A percentile compares a stretch with the other conserved stretches of the same genome.
Conservation (phyloP, 176 grass and related monocot species). For the Oryza meyeriana region DNA sequence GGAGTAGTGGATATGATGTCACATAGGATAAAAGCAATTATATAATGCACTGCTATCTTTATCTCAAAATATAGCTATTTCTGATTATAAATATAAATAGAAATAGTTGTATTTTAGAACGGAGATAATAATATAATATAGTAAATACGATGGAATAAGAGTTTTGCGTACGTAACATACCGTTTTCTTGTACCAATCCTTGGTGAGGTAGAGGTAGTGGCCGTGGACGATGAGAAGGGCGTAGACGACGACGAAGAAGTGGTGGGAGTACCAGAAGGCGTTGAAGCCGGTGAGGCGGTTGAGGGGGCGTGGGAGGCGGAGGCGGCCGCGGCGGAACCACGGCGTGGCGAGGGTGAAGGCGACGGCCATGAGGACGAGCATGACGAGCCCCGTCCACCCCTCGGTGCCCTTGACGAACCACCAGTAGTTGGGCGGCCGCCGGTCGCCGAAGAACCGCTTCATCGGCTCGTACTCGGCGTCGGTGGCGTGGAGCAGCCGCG, state of each 20-base stretch:
- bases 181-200: slow-evolving; percentile 83
- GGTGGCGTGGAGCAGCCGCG: slow-evolving; percentile 64
- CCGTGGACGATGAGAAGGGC: slow-evolving; percentile 86
- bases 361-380: slow-evolving; percentile 71
- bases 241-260: slow-evolving; percentile 90
- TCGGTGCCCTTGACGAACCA: slow-evolving; percentile 95
- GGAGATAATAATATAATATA: too few relatives aligned
- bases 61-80: too few relatives aligned
- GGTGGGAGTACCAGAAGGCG: slow-evolving; percentile 99
- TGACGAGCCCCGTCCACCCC: slow-evolving; percentile 85
- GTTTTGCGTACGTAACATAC: slow-evolving; percentile 24
- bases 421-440: slow-evolving; percentile 65
- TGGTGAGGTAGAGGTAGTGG: slow-evolving; percentile 61
- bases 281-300: slow-evolving; percentile 85
- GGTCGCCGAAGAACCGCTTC: slow-evolving; percentile 58
- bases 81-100: too few relatives aligned
- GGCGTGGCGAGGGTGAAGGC: slow-evolving; percentile 87
- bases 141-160: background rate
- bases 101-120: too few relatives aligned
- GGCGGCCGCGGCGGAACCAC: slow-evolving; percentile 59
- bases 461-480: slow-evolving; percentile 63
- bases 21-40: too few relatives aligned
- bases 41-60: too few relatives aligned
- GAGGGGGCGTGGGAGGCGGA: slow-evolving; percentile 38
- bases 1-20: too few relatives aligned